These are phyloP conservation scores for Paxillus ammoniavirescens DNA, from an alignment of 768 basidiomycete genomes.

Conservation along the genomic window DNA sequence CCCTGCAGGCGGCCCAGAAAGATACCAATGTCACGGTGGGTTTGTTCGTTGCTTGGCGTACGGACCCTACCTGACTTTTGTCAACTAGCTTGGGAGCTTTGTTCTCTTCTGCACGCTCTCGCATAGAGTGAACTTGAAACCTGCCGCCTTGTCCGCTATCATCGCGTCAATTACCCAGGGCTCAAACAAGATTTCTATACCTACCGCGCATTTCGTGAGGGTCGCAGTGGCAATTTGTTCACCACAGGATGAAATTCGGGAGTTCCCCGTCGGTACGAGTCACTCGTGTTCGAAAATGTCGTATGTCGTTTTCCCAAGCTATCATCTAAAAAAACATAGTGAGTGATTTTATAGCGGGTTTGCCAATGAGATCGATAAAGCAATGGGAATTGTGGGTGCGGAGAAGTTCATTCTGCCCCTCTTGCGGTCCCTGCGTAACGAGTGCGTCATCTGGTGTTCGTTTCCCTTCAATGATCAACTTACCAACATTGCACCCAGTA, in stretches of 20 bases:
- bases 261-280: constrained; percentile 38
- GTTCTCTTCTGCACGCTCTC: constrained; percentile 71
- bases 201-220: constrained; percentile 59
- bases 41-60: not conserved
- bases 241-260: constrained; percentile 55
- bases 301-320: constrained; percentile 37
- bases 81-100: constrained; percentile 63
- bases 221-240: constrained; percentile 65
- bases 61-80: not conserved
- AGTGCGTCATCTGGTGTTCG: constrained; percentile 33
- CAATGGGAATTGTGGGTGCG: constrained; percentile 47
- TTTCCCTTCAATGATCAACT: not conserved
- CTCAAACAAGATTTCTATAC: constrained; percentile 33
- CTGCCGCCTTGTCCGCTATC: constrained; percentile 59
- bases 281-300: constrained; percentile 44
- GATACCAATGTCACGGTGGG: constrained; percentile 54
- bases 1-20: constrained; percentile 46
- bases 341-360: constrained; percentile 37
- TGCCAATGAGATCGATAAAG: constrained; percentile 44
- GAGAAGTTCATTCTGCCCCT: constrained; percentile 59
- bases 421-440: constrained; percentile 37
- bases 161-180: constrained; percentile 47
- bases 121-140: constrained; percentile 57
- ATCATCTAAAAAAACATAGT: not conserved
- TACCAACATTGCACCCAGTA: constrained; percentile 19